These are phyloP conservation scores for Stephanodiscus triporus DNA, from an alignment of 108 stramenopile genomes.

Conservation along the genomic window DNA sequence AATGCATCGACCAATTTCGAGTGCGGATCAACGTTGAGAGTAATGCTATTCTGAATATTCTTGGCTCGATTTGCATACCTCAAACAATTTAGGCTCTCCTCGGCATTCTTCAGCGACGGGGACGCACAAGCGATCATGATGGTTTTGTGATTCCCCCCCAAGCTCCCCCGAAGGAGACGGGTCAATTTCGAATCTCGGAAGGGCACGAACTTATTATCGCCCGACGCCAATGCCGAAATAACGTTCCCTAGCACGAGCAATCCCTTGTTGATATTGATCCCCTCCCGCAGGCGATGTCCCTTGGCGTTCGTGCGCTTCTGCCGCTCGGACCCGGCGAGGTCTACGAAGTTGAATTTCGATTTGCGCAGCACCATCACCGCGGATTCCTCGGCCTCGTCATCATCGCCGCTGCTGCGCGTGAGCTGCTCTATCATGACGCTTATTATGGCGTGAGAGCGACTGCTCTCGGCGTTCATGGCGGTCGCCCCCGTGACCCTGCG, in stretches of 20 bases:
- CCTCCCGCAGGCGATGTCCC: constrained; percentile 92
- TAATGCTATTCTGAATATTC: constrained; percentile 93
- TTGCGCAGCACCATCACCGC: constrained; percentile 14
- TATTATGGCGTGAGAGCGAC: constrained; percentile 90
- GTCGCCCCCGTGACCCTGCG: constrained; percentile 92
- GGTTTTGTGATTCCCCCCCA: constrained; percentile 97
- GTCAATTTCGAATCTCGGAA: constrained; percentile 97
- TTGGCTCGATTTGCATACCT: constrained; percentile 97
- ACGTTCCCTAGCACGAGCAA: constrained; percentile 96
- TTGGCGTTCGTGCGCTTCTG: constrained; percentile 76
- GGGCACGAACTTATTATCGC: constrained; percentile 87
- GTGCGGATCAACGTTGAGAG: constrained; percentile 63
- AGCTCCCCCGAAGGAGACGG: constrained; percentile 82
- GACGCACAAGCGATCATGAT: constrained; percentile 97
- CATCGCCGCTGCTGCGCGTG: constrained; percentile 34
- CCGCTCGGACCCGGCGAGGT: constrained; percentile 93
- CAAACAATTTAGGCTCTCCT: constrained; percentile 94
- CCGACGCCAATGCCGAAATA: constrained; percentile 92
- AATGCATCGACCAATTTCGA: constrained; percentile 56
- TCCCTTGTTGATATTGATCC: constrained; percentile 96
- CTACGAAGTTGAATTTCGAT: constrained; percentile 83
- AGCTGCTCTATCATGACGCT: constrained; percentile 79
- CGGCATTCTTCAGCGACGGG: constrained; percentile 75
- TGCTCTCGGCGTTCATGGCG: constrained; percentile 84
- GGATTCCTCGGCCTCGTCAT: neutral